Evolutionary conservation across 805 yeast genomes (phyloP).

Genomic region (Starmera dryadoides): DNA sequence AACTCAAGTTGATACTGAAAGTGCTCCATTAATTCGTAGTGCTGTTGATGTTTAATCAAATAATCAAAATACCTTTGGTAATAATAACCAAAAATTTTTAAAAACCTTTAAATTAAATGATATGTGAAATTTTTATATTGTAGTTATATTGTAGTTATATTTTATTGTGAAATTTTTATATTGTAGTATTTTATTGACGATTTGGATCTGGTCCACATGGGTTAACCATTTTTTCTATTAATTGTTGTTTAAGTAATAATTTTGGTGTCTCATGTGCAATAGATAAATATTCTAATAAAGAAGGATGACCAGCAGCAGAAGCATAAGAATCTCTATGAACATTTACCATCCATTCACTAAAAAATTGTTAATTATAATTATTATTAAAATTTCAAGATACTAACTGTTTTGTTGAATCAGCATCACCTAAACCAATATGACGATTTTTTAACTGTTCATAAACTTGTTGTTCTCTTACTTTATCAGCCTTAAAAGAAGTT

Average conservation of each 20-base stretch:
- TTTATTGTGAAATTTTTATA: too few relatives aligned
- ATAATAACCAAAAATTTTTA: too few relatives aligned
- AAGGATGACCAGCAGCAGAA: slow-evolving; percentile 52
- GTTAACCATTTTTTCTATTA: slow-evolving; percentile 33
- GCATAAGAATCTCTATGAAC: slow-evolving; percentile 62
- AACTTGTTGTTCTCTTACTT: slow-evolving; percentile 49
- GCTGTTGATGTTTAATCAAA: background rate
- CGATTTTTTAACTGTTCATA: slow-evolving; percentile 51
- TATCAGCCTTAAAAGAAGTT: slow-evolving; percentile 45
- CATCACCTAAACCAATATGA: slow-evolving; percentile 70
- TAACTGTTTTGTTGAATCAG: slow-evolving; percentile 52
- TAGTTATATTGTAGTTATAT: too few relatives aligned
- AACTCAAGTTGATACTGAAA: slow-evolving; percentile 19
- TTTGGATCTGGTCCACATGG: slow-evolving; percentile 19
- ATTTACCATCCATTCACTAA: slow-evolving; percentile 57
- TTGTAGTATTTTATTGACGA: too few relatives aligned
- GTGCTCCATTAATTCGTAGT: slow-evolving; percentile 30
- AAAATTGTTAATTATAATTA: background rate
- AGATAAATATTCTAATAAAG: slow-evolving; percentile 45
- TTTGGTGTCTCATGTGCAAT: slow-evolving; percentile 43
- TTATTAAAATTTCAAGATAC: slow-evolving; percentile 1
- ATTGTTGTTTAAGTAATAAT: slow-evolving; percentile 20
- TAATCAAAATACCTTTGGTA: too few relatives aligned
- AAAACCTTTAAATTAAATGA: too few relatives aligned
- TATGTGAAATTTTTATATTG: background rate